A percentile compares a stretch with the other conserved stretches of the same genome.
Evolutionary conservation across 495 filamentous ascomycete genomes (phyloP).

Genomic region (Trichoderma asperelloides): DNA sequence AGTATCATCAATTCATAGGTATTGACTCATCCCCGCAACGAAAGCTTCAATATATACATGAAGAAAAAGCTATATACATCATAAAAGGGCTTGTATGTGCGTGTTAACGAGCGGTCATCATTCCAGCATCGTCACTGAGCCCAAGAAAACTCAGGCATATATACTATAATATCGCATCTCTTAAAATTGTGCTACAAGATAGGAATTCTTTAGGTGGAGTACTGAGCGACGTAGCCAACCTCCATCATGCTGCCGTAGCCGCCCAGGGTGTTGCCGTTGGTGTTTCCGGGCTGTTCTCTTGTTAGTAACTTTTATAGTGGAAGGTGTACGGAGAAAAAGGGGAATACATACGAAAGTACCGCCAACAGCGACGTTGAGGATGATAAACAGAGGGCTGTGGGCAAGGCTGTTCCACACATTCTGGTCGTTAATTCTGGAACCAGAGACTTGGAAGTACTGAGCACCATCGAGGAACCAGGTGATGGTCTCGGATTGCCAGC

Average conservation of each 20-base stretch:
- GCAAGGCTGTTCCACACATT: constrained; percentile 32
- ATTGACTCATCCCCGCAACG: background rate
- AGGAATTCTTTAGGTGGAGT: constrained; percentile 12
- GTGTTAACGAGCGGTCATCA: background rate
- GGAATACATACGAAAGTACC: constrained; percentile 35
- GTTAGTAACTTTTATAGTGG: background rate
- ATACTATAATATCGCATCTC: background rate
- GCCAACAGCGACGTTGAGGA: constrained; percentile 44
- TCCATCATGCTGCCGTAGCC: constrained; percentile 39
- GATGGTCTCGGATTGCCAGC: constrained; percentile 35
- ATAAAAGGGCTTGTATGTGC: constrained; percentile 5
- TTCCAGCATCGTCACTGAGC: background rate
- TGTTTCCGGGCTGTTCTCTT: constrained; percentile 27
- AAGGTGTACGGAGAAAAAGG: constrained; percentile 11
- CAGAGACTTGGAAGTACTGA: constrained; percentile 32
- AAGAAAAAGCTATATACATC: constrained; percentile 6
- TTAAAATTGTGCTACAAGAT: background rate
- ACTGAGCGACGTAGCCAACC: constrained; percentile 36
- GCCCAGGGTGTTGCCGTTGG: constrained; percentile 27
- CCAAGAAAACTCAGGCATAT: constrained; percentile 2
- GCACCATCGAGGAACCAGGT: constrained; percentile 39
- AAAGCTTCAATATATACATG: constrained; percentile 1
- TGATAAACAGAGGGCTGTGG: constrained; percentile 31
- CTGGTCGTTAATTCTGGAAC: constrained; percentile 25
- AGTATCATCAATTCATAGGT: constrained; percentile 1